A percentile compares a stretch with the other conserved stretches of the same genome.
phyloP scores from a whole-genome alignment of 2,329 filamentous ascomycete species.

The Lecanicillium sp. region DNA sequence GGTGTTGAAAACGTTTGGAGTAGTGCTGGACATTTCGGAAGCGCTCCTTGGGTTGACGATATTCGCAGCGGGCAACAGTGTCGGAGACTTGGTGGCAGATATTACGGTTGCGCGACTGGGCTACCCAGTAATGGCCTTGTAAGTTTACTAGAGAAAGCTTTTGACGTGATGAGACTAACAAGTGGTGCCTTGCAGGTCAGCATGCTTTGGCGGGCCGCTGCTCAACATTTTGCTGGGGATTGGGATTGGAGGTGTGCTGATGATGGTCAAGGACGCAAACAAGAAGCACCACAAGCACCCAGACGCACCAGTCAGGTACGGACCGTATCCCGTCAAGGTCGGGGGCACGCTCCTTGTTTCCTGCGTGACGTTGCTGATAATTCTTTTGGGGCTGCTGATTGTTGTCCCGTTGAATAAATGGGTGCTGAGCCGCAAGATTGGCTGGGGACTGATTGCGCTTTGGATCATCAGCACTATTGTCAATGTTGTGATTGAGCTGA shows the following conservation, averaged over 20 bases:
- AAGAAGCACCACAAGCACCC: slow-evolving; percentile 60
- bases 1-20: slow-evolving; percentile 84
- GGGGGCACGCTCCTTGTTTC: slow-evolving; percentile 79
- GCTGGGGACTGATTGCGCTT: slow-evolving; percentile 67
- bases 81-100: slow-evolving; percentile 89
- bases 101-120: slow-evolving; percentile 89
- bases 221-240: slow-evolving; percentile 94
- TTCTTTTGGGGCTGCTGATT: slow-evolving; percentile 68
- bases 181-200: slow-evolving; percentile 51
- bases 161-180: too few species aligned
- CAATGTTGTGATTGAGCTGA: slow-evolving; percentile 75
- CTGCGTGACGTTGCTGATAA: slow-evolving; percentile 73
- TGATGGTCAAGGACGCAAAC: slow-evolving; percentile 66
- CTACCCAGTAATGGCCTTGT: slow-evolving; percentile 90
- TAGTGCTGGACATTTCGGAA: slow-evolving; percentile 88
- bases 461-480: slow-evolving; percentile 74
- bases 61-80: slow-evolving; percentile 91
- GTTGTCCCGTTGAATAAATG: slow-evolving; percentile 79
- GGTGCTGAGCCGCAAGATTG: slow-evolving; percentile 76
- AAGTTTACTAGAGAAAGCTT: slow-evolving; percentile 22
- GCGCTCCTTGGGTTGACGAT: slow-evolving; percentile 91
- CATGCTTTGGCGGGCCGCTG: slow-evolving; percentile 98
- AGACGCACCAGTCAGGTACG: slow-evolving; percentile 53
- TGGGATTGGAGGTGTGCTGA: slow-evolving; percentile 82
- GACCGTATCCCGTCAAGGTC: slow-evolving; percentile 75